Evolutionary conservation across 2,329 filamentous ascomycete genomes (phyloP).

Genomic region (Amesomyces nigricolor): DNA sequence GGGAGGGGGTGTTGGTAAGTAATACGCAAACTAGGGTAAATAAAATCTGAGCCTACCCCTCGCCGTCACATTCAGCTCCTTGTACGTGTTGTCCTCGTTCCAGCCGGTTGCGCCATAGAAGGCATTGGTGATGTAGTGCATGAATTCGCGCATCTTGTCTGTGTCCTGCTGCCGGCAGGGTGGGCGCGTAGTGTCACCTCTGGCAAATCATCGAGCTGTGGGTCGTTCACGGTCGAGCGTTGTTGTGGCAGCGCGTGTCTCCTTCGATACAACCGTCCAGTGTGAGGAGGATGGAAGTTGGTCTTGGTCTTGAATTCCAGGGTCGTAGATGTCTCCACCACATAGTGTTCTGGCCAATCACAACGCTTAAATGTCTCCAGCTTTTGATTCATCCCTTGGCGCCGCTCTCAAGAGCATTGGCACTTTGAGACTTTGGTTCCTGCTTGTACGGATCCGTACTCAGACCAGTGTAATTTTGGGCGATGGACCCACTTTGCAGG

Average conservation of each 20-base stretch:
- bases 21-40: not conserved
- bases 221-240: not conserved
- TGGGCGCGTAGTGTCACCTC: conserved; percentile 17
- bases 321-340: too few species aligned
- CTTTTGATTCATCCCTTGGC: too few species aligned
- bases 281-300: not conserved
- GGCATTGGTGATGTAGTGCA: conserved; percentile 29
- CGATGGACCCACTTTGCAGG: too few species aligned
- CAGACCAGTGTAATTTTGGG: too few species aligned
- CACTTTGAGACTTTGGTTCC: too few species aligned
- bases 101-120: conserved; percentile 28
- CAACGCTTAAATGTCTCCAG: too few species aligned
- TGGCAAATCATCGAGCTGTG: conserved; percentile 14
- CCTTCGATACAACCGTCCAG: not conserved
- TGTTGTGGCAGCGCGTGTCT: not conserved
- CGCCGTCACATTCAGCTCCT: conserved; percentile 27
- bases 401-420: too few species aligned
- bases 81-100: conserved; percentile 30
- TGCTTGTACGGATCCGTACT: too few species aligned
- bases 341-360: too few species aligned
- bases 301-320: too few species aligned
- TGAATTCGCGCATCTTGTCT: conserved; percentile 28
- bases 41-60: conserved; percentile 15
- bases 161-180: conserved; percentile 14
- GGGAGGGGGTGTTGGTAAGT: not conserved